Base-by-base conservation (phyloP, 208 protist genomes). In the Leishmania amazonensis region DNA sequence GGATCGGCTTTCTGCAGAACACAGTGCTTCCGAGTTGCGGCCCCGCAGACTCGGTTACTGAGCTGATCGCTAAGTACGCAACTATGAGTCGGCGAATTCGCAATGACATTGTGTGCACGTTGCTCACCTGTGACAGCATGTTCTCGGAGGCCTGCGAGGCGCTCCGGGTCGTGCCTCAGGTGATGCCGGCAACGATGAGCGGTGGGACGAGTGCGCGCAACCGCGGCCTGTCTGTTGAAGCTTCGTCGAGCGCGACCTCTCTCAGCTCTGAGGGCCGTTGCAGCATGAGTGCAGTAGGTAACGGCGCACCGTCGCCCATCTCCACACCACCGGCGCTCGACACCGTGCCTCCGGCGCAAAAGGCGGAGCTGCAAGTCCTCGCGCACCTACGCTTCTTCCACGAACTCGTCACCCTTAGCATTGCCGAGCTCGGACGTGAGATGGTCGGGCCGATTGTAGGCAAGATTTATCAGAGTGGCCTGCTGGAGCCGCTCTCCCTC, bases 351-450 rank as follows among this genome's bases (percentile, higher is more conserved):
- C 35, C 58, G 71, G 57, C 51, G 28, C 80, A 81, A 42, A 82
- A 86, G 67, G 82, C 85, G 31, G 91, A 96, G 87, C 84, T 88
- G 64, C 91, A 94, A 74, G 86, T 96, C 64, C 81, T 94, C 15
- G 88, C 89, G 0, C 88, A 96, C 81, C 86, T 96, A 17, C 91
- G 86, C 31, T 95, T 96, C 67, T 95, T 96, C 71, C 85, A 85
- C 51, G 91, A 87, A 62, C 83, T 94, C 28, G 85, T 95, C 58
- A 80, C 80, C 8, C 83, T 95, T 57, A 90, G 87, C 83, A 89
- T 95, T 53, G 65, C 90, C 35, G 86, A 90, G 82, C 87, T 94
- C 11, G 86, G 89, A 4, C 80, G 86, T 2, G 87, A 96, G 38
- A 83, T 90, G 57, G 89, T 95, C 1, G 89, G 88, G 0, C 93